A percentile compares a stretch with the other conserved stretches of the same genome.
phyloP scores from a whole-genome alignment of 805 yeast genomes.

The Candida ficus region DNA sequence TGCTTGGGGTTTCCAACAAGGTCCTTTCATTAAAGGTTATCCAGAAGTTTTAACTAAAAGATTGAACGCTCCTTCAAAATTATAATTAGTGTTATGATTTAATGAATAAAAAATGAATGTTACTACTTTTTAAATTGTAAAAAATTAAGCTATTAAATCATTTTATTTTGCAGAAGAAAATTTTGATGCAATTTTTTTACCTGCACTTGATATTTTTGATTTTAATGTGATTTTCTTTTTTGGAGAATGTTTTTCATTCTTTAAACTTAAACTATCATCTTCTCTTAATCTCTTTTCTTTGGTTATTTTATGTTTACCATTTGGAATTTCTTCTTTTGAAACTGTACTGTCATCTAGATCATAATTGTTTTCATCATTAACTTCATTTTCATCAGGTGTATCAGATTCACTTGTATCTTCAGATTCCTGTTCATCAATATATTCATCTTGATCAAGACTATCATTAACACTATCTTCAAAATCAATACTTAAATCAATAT shows the following conservation, averaged over 20 bases:
- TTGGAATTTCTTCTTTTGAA: not conserved
- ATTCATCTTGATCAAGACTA: constrained; percentile 18
- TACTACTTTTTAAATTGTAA: too few species aligned
- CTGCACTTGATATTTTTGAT: constrained; percentile 21
- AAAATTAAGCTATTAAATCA: too few species aligned
- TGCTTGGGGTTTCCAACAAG: constrained; percentile 71
- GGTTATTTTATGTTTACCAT: not conserved
- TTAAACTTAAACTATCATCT: constrained; percentile 9
- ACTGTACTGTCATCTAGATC: too few species aligned
- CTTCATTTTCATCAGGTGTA: not conserved
- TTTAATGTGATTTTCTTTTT: constrained; percentile 18
- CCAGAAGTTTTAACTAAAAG: constrained; percentile 37
- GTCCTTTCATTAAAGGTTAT: constrained; percentile 33
- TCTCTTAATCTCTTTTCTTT: constrained; percentile 14
- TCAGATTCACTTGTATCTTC: not conserved
- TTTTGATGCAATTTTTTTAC: constrained; percentile 25
- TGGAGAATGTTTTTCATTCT: constrained; percentile 1
- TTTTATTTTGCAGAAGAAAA: constrained; percentile 10
- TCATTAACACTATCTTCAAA: constrained; percentile 2
- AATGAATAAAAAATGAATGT: not conserved
- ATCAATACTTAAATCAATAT: constrained; percentile 26
- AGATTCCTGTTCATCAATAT: constrained; percentile 6
- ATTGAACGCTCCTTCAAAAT: constrained; percentile 30
- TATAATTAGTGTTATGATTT: constrained; percentile 19
- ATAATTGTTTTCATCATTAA: not conserved